Evolutionary conservation across 768 basidiomycete genomes (phyloP), one percentile per base, ranked within the genome.

Genomic region (Coprinellus micaceus): DNA sequence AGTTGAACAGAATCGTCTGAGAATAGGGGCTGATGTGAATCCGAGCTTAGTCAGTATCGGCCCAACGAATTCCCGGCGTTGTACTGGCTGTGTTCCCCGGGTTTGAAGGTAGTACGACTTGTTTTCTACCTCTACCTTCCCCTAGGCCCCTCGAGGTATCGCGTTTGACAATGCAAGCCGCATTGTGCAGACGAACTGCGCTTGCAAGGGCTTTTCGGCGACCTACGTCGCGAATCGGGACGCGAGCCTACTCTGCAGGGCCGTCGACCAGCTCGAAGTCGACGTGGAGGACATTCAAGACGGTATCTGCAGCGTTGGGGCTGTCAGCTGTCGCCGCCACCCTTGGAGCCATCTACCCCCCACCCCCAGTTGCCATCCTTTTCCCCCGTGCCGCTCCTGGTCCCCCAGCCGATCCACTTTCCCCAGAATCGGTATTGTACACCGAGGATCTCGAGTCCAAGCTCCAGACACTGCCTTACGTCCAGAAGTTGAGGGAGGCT

Each of bases 371-470:
- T 36, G 77, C 84, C 19, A 78, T 91, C 51, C 71, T 96, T 24
- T 88, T 86, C 46, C 94, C 94, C 2, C 80, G 88, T 10, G 75
- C 81, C 0, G 89, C 92, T 0, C 89, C 93, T 0, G 81, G 87
- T 0, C 89, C 92, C 0, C 76, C 78, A 28, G 33, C 69, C 17
- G 77, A 80, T 58, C 77, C 74, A 12, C 77, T 79, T 57, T 83
- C 85, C 2, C 77, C 74, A 1, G 82, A 84, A 58, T 84, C 88
- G 0, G 68, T 80, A 36, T 78, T 77, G 2, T 81, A 87, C 63
- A 79, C 80, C 3, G 75, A 75, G 17, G 67, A 71, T 5, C 75
- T 97, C 51, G 96, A 98, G 66, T 66, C 74, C 17, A 70, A 80
- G 40, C 74, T 98, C 6, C 88, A 91, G 60, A 67, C 75, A 1